phyloP scores from a whole-genome alignment of 2,329 filamentous ascomycete genomes.

The Lasiodiplodia sp. region DNA sequence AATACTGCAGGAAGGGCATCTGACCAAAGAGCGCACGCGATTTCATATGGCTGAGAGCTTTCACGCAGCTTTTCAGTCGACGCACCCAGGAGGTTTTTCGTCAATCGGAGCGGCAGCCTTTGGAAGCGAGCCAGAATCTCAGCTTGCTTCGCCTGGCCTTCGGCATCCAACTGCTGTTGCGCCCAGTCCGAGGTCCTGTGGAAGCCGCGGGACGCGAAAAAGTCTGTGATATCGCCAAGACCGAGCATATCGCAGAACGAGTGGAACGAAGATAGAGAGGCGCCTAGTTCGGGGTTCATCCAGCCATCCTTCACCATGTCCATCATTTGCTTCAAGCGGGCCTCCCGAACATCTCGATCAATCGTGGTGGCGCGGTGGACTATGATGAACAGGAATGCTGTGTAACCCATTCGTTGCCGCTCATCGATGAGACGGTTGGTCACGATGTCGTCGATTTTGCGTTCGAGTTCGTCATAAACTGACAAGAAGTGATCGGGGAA shows the following conservation, averaged over 20 bases:
- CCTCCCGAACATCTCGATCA: constrained; percentile 72
- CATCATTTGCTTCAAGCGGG: constrained; percentile 78
- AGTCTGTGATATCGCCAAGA: constrained; percentile 80
- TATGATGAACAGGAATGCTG: constrained; percentile 92
- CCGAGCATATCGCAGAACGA: constrained; percentile 82
- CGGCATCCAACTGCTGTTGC: constrained; percentile 74
- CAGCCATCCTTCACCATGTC: constrained; percentile 83
- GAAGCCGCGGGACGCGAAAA: constrained; percentile 75
- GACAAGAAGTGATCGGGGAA: constrained; percentile 90
- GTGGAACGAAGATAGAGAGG: constrained; percentile 74
- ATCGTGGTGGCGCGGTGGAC: constrained; percentile 84
- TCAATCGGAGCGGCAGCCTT: constrained; percentile 80
- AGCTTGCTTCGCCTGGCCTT: constrained; percentile 79
- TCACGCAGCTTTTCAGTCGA: constrained; percentile 89
- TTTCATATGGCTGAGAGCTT: constrained; percentile 73
- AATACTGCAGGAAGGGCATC: constrained; percentile 82
- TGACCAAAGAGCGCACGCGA: constrained; percentile 83
- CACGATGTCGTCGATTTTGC: constrained; percentile 81
- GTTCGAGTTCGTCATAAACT: constrained; percentile 82
- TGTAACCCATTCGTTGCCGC: constrained; percentile 83
- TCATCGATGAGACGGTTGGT: constrained; percentile 77
- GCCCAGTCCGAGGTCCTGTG: constrained; percentile 85
- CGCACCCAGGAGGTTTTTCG: constrained; percentile 90
- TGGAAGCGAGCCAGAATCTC: constrained; percentile 79
- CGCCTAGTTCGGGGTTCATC: constrained; percentile 73